phyloP scores from a whole-genome alignment of 176 grass and related monocot genomes.

The Aegilops longissima region DNA sequence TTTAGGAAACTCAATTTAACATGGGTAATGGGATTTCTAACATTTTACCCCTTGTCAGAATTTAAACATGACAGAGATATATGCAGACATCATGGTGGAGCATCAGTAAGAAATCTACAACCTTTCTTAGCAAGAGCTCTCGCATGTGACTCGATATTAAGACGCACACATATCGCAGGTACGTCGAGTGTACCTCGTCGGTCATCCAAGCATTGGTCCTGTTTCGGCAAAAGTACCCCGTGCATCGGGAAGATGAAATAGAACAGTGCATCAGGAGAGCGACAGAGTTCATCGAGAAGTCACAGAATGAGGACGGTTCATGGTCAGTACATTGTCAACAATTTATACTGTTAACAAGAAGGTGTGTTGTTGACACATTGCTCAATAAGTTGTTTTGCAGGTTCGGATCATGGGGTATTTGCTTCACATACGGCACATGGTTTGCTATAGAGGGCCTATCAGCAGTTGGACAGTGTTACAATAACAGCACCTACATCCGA shows the following conservation, averaged over 20 bases:
- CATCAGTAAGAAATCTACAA: slow-evolving; percentile 58
- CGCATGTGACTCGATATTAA: background rate
- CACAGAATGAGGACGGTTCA: slow-evolving; percentile 73
- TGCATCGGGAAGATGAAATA: slow-evolving; percentile 56
- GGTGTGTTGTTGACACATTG: background rate
- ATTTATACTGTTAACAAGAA: background rate
- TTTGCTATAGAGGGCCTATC: slow-evolving; percentile 59
- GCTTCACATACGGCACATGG: slow-evolving; percentile 69
- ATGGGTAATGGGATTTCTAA: slow-evolving; percentile 3
- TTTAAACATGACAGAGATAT: slow-evolving; percentile 78
- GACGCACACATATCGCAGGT: slow-evolving; percentile 42
- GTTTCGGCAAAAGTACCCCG: slow-evolving; percentile 52
- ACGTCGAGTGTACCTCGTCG: slow-evolving; percentile 73
- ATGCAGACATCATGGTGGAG: slow-evolving; percentile 63
- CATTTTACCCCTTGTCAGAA: slow-evolving; percentile 24
- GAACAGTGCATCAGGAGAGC: slow-evolving; percentile 49
- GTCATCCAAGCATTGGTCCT: slow-evolving; percentile 54
- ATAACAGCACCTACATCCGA: slow-evolving; percentile 36
- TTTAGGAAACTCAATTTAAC: background rate
- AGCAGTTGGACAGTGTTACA: slow-evolving; percentile 48
- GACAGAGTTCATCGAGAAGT: slow-evolving; percentile 51
- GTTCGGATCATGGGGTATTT: slow-evolving; percentile 76
- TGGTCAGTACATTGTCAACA: slow-evolving; percentile 27
- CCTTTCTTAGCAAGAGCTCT: slow-evolving; percentile 9
- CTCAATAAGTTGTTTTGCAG: slow-evolving; percentile 34